These are phyloP conservation scores for Artemisia tridentata DNA, from an alignment of 129 eudicot genomes.

Conservation along the genomic window DNA sequence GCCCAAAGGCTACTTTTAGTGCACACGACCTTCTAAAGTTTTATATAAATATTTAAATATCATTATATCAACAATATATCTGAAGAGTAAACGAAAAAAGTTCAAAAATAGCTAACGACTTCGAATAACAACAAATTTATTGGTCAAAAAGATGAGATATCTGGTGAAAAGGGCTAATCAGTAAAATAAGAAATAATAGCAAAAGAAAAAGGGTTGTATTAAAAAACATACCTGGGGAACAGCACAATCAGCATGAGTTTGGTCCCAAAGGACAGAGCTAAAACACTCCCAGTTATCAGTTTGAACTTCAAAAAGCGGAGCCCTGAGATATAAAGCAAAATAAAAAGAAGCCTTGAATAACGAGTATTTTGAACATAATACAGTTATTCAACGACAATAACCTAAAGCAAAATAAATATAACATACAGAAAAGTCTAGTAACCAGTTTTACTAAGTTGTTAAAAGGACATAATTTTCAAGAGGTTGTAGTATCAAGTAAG, in stretches of 20 bases:
- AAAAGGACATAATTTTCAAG: not conserved
- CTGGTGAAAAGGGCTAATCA: not conserved
- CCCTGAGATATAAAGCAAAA: conserved; percentile 44
- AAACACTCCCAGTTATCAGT: conserved; percentile 90
- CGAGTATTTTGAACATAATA: conserved; percentile 10
- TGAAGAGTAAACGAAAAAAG: not conserved
- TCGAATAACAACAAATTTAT: not conserved
- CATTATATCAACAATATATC: not conserved
- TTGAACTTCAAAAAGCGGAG: conserved; percentile 98
- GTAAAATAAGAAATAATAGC: not conserved
- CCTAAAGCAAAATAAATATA: not conserved
- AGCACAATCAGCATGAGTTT: conserved; percentile 94
- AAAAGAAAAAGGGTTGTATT: not conserved
- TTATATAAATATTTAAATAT: not conserved
- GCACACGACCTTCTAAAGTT: not conserved
- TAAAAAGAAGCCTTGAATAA: not conserved
- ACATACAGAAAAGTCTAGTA: conserved; percentile 11
- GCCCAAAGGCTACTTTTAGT: not conserved
- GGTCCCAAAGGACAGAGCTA: conserved; percentile 78
- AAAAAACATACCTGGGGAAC: conserved; percentile 70
- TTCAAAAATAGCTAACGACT: conserved; percentile 2
- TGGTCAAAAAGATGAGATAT: too few relatives aligned
- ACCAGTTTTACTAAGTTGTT: not conserved
- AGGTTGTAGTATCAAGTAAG: too few relatives aligned
- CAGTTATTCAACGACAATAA: conserved; percentile 5